Evolutionary conservation across 2,329 filamentous ascomycete genomes (phyloP), one percentile per base, ranked within the genome.

Genomic region (Phialemonium atrogriseum): DNA sequence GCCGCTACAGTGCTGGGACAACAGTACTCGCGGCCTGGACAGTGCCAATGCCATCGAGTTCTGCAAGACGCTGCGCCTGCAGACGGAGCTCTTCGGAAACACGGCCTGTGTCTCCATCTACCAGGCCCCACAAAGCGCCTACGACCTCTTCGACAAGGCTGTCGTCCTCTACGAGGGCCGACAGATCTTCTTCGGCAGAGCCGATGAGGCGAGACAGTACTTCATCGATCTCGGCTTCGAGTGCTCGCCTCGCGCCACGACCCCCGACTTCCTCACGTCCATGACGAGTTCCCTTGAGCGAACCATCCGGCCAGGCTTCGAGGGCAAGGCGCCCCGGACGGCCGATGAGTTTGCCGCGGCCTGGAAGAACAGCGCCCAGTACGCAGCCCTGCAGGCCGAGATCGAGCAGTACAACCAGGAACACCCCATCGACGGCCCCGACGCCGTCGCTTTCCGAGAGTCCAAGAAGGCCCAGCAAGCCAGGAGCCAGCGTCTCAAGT

Each of bases 31-130:
- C 58, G 80, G 80, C 56, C 64, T 85, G 19, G 81, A 86, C 56
- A 80, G 72, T 19, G 80, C 80, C 56, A 85, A 84, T 53, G 80
- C 81, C 32, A 69, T 85, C 37, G 80, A 84, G 54, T 85, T 85
- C 51, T 78, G 73, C 56, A 80, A 74, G 58, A 84, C 78, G 1
- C 62, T 86, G 7, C 72, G 77, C 22, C 62, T 80, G 30, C 70
- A 78, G 50, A 76, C 77, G 2, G 77, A 84, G 47, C 66, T 84
- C 19, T 79, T 77, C 38, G 68, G 68, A 38, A 74, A 61, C 49
- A 80, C 79, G 3, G 75, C 78, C 16, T 69, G 69, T 38, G 80
- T 85, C 20, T 80, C 80, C 41, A 84, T 85, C 54, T 86, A 85
- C 56, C 80, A 85, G 54, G 72, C 80, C 4, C 70, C 73, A 1